phyloP scores from a whole-genome alignment of 225 moss, liverwort and hornwort species.

The Straminergon stramineum region DNA sequence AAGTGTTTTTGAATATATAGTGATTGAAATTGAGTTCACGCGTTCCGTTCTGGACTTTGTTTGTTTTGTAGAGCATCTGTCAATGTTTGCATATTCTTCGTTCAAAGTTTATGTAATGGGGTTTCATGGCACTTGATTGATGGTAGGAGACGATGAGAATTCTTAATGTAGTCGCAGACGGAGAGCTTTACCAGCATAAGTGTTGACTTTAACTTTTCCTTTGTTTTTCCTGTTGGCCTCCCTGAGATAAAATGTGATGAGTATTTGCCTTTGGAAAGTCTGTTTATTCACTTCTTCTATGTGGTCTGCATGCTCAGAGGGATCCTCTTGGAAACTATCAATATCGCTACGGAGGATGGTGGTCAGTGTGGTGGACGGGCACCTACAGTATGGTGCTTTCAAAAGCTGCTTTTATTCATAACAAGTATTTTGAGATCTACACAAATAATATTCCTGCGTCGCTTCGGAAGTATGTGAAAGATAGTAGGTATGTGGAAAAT shows the following conservation, averaged over 20 bases:
- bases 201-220: not conserved
- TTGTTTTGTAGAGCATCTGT: not conserved
- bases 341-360: slow-evolving; percentile 96
- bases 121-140: not conserved
- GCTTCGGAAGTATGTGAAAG: slow-evolving; percentile 61
- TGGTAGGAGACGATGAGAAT: too few relatives aligned
- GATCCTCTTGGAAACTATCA: slow-evolving; percentile 16
- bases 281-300: not conserved
- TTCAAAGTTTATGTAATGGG: not conserved
- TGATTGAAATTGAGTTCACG: not conserved
- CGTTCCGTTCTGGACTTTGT: not conserved
- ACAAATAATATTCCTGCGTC: slow-evolving; percentile 64
- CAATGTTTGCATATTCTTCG: not conserved
- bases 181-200: not conserved
- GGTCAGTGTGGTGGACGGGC: slow-evolving; percentile 99
- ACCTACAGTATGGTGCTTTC: slow-evolving; percentile 98
- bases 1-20: not conserved
- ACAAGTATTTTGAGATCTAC: slow-evolving; percentile 78
- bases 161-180: not conserved
- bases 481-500: slow-evolving; percentile 36
- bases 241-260: not conserved
- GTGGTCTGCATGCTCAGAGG: slow-evolving; percentile 8
- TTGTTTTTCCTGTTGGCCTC: not conserved
- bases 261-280: not conserved
- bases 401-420: slow-evolving; percentile 82